Percentiles rank a stretch among this genome's conserved stretches.
Conservation (phyloP, 192 early-diverging fungal genomes). For the Backusella morwellensis region DNA sequence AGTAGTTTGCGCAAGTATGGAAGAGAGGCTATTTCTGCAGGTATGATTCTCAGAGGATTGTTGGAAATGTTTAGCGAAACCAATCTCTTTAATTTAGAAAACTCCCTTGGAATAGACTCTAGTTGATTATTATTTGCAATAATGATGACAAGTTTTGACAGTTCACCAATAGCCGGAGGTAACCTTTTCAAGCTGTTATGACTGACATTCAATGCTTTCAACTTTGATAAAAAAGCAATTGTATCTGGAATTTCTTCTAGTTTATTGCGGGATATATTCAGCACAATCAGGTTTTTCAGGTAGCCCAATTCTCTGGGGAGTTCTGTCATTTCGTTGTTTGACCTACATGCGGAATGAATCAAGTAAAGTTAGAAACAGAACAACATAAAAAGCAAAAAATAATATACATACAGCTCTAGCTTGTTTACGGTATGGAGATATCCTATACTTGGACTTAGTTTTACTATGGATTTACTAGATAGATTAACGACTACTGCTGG, state of each 20-base stretch:
- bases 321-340: constrained; percentile 12
- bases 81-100: constrained; percentile 59
- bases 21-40: constrained; percentile 68
- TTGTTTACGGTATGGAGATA: not conserved
- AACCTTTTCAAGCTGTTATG: constrained; percentile 60
- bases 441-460: constrained; percentile 11
- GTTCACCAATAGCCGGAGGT: constrained; percentile 56
- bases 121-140: constrained; percentile 55
- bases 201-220: constrained; percentile 62
- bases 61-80: constrained; percentile 61
- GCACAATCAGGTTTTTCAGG: constrained; percentile 56
- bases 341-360: constrained; percentile 12
- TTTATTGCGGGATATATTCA: constrained; percentile 63
- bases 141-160: constrained; percentile 61
- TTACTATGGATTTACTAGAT: not conserved
- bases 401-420: not conserved
- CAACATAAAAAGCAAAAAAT: not conserved
- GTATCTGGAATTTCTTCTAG: constrained; percentile 63
- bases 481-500: not conserved
- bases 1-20: constrained; percentile 59
- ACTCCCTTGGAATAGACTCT: not conserved
- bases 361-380: not conserved
- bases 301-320: constrained; percentile 42
- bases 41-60: constrained; percentile 64
- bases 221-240: constrained; percentile 60